Base-by-base conservation (phyloP, 305 asterid species). In the Fraxinus angustifolia region DNA sequence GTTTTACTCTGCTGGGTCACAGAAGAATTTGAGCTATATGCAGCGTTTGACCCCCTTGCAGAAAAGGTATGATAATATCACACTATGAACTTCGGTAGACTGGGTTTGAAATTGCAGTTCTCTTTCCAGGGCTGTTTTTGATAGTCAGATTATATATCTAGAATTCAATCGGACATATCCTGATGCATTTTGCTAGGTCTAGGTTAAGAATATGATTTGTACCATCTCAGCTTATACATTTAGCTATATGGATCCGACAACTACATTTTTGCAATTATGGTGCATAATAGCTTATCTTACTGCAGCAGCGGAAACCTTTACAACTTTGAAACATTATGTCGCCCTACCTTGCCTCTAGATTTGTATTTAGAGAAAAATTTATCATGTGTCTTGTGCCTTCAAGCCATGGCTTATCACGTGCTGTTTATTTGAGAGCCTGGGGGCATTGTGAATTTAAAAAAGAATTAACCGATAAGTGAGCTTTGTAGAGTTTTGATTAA, bases 1-100 rank as follows among this genome's bases (percentile, higher is more conserved):
- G 99, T 93, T 88, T 87, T 94, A 71, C 96, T 94, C 84, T 94
- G 99, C 88, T 96, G 99, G 99, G 97, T 93, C 77, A 93, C 99
- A 70, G 96, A 85, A 85, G 99, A 96, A 88, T 96, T 96, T 75
- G 99, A 96, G 83, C 93, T 94, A 35, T 96, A 93, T 86, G 99
- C 98, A 23, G 96, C 98, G 76, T 96, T 96, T 87, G 99, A 96
- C 90, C 99, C 99, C 83, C 94, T 96, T 17, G 99, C 98, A 38
- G 99, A 96, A 91, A 96, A 94, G 99, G 98, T 94, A 80, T 23
- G 90, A 71, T 76, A 68, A 4, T 78, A 56, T 80, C 30, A 83
- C 58, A 72, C 70, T 60, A 19, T 74, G 48, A 81, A 36, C 76
- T 26, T 65, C 8, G 8, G 11, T 17, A 23, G 1, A 82, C 50